A percentile compares a stretch with the other conserved stretches of the same genome.
Evolutionary conservation across 2,329 filamentous ascomycete species (phyloP).

Genomic region (Diatrype stigma): DNA sequence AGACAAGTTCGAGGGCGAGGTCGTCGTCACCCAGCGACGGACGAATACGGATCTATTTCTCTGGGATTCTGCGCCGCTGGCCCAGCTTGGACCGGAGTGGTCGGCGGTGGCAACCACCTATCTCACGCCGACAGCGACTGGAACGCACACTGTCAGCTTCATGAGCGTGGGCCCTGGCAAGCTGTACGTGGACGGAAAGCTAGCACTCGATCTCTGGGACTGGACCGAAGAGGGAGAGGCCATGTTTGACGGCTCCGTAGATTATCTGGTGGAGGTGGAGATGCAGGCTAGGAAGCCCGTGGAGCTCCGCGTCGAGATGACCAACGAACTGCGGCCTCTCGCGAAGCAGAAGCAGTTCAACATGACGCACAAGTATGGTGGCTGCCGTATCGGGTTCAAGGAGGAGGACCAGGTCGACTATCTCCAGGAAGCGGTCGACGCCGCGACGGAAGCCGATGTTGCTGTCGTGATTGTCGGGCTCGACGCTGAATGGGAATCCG

Average conservation of each 20-base stretch:
- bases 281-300: slow-evolving; percentile 57
- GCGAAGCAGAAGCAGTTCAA: slow-evolving; percentile 54
- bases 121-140: slow-evolving; percentile 54
- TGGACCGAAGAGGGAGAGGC: slow-evolving; percentile 67
- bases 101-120: slow-evolving; percentile 59
- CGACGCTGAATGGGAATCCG: slow-evolving; percentile 72
- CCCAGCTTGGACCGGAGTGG: slow-evolving; percentile 58
- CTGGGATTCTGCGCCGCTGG: slow-evolving; percentile 63
- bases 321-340: slow-evolving; percentile 59
- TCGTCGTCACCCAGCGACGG: slow-evolving; percentile 54
- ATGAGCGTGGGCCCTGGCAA: slow-evolving; percentile 63
- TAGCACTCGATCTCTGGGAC: slow-evolving; percentile 63
- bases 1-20: slow-evolving; percentile 56
- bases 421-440: slow-evolving; percentile 60
- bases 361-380: slow-evolving; percentile 63
- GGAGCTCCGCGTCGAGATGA: slow-evolving; percentile 61
- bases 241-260: slow-evolving; percentile 66
- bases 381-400: slow-evolving; percentile 68
- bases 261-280: slow-evolving; percentile 57
- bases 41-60: slow-evolving; percentile 64
- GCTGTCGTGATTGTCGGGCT: slow-evolving; percentile 66
- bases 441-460: slow-evolving; percentile 59
- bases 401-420: slow-evolving; percentile 59
- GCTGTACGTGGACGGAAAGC: slow-evolving; percentile 55
- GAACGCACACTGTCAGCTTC: slow-evolving; percentile 63